Evolutionary conservation across 768 basidiomycete genomes (phyloP), one percentile per base, ranked within the genome.

Genomic region (Suillus tomentosus): DNA sequence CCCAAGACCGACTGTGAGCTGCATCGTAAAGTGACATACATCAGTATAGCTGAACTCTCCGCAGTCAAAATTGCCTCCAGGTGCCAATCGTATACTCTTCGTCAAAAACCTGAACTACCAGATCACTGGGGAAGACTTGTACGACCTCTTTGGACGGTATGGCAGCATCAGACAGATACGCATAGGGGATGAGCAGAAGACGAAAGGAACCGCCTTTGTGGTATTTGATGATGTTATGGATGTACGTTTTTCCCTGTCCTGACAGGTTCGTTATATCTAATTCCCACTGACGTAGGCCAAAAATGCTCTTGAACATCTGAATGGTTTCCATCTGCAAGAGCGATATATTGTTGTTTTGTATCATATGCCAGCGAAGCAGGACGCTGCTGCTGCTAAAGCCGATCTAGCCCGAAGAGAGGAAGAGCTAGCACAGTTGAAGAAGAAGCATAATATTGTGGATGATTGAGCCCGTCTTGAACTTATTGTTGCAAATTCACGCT

Each of bases 301-400:
- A 78, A 95, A 96, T 72, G 96, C 96, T 0, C 86, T 97, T 63
- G 96, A 96, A 73, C 95, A 97, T 76, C 77, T 99, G 72, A 99
- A 99, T 70, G 96, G 96, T 53, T 99, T 99, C 80, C 96, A 99
- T 79, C 77, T 99, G 64, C 95, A 95, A 79, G 96, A 97, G 77
- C 91, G 96, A 31, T 99, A 99, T 78, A 96, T 99, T 61, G 96
- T 99, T 63, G 96, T 99, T 10, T 80, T 98, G 36, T 99, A 96
- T 72, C 96, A 99, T 74, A 96, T 98, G 89, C 94, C 95, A 43
- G 90, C 94, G n/a, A 94, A 95, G 76, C 94, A 96, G 72, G 94
- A 96, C 70, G 94, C 94, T 2, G 94, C 94, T 1, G 90, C 94
- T 8, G 91, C 91, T 15, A 97, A 97, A 73, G 92, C 94, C 24